phyloP scores from a whole-genome alignment of 257 asterid species.

The Plantago ovata region DNA sequence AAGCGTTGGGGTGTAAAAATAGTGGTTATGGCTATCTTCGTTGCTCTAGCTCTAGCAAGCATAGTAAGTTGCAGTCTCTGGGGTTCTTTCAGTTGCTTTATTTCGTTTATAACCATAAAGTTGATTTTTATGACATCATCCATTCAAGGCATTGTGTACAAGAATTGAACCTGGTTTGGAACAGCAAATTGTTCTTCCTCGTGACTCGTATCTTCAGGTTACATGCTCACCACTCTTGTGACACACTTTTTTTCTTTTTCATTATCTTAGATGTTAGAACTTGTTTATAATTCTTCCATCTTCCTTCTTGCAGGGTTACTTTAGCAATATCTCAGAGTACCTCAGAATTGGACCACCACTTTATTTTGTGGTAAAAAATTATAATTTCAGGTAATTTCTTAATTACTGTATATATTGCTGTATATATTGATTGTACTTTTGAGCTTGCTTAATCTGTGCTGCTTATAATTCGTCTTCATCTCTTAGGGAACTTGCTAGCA shows the following conservation, averaged over 20 bases:
- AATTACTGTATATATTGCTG: background rate
- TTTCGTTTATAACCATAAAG: conserved; percentile 9
- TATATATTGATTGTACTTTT: background rate
- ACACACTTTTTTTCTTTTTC: background rate
- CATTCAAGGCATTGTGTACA: conserved; percentile 74
- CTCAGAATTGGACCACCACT: conserved; percentile 96
- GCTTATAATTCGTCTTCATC: background rate
- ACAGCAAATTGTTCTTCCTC: conserved; percentile 98
- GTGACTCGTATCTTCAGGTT: conserved; percentile 98
- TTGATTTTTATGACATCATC: conserved; percentile 14
- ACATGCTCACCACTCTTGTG: conserved; percentile 15
- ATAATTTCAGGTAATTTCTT: conserved; percentile 65
- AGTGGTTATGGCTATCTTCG: conserved; percentile 64
- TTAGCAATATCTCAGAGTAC: conserved; percentile 63
- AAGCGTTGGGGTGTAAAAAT: conserved; percentile 85
- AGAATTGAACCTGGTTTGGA: conserved; percentile 97
- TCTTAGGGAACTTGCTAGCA: background rate
- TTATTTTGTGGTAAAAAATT: conserved; percentile 87
- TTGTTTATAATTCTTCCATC: conserved; percentile 14
- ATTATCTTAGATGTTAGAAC: conserved; percentile 11
- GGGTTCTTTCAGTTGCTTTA: conserved; percentile 15
- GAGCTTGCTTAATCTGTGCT: too few relatives aligned
- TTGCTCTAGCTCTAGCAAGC: conserved; percentile 87
- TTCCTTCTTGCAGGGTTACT: conserved; percentile 72
- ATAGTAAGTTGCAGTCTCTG: conserved; percentile 57